Conservation (phyloP, 1,284 basidiomycete species). For the Malassezia slooffiae region DNA sequence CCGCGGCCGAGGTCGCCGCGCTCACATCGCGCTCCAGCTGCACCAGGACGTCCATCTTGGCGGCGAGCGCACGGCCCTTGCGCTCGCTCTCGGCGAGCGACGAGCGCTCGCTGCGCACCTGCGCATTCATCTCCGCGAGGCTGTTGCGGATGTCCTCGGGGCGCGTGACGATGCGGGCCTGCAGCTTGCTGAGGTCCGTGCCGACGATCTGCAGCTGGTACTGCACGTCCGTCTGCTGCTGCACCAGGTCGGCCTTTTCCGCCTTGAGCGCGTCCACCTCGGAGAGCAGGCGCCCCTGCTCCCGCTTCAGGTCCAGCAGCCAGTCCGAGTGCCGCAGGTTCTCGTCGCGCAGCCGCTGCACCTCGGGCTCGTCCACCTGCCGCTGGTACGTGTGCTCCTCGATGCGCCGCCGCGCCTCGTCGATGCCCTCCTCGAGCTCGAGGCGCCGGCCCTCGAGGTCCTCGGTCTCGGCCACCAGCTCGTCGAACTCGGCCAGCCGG, state of each 20-base stretch:
- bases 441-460: conserved; percentile 55
- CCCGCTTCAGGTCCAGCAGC: conserved; percentile 47
- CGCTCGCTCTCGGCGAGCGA: conserved; percentile 65
- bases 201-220: conserved; percentile 29
- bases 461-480: conserved; percentile 54
- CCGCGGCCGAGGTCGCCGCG: conserved; percentile 22
- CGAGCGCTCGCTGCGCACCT: conserved; percentile 58
- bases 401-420: conserved; percentile 53
- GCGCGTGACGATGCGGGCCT: conserved; percentile 25
- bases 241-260: conserved; percentile 20
- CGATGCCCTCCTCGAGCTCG: conserved; percentile 52
- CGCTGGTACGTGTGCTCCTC: conserved; percentile 45
- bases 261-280: conserved; percentile 28
- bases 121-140: conserved; percentile 47
- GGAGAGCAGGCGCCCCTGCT: conserved; percentile 26
- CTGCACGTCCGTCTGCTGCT: conserved; percentile 29
- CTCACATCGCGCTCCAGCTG: conserved; percentile 20
- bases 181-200: conserved; percentile 30
- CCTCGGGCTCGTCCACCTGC: conserved; percentile 54
- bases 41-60: conserved; percentile 23
- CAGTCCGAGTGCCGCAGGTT: conserved; percentile 72
- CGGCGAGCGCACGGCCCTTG: conserved; percentile 51
- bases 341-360: conserved; percentile 58
- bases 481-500: conserved; percentile 54
- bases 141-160: conserved; percentile 29